Conservation (phyloP, 768 basidiomycete genomes). For the Leccinum ochraceum region DNA sequence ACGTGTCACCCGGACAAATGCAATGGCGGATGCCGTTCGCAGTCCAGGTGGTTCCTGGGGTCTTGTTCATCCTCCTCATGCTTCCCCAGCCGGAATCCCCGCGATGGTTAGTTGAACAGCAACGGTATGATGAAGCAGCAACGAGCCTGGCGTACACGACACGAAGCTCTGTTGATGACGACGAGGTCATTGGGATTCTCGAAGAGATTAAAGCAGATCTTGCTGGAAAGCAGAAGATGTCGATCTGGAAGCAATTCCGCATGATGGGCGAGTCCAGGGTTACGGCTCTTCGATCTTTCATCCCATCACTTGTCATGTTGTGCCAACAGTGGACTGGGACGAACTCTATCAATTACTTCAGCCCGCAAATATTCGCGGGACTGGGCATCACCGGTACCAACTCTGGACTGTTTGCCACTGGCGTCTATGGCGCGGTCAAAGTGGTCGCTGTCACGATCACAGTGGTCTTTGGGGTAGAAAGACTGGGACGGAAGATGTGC, state of each 20-base stretch:
- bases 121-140: slow-evolving; percentile 43
- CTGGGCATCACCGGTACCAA: slow-evolving; percentile 47
- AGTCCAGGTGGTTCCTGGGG: slow-evolving; percentile 52
- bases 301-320: slow-evolving; percentile 49
- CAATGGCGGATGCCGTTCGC: slow-evolving; percentile 58
- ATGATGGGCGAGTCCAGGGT: slow-evolving; percentile 45
- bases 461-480: slow-evolving; percentile 48
- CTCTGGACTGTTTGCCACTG: slow-evolving; percentile 51
- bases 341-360: slow-evolving; percentile 57
- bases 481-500: slow-evolving; percentile 49
- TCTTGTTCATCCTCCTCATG: slow-evolving; percentile 49
- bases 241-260: slow-evolving; percentile 38
- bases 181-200: slow-evolving; percentile 37
- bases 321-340: slow-evolving; percentile 54
- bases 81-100: slow-evolving; percentile 55
- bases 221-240: slow-evolving; percentile 38
- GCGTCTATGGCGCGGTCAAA: slow-evolving; percentile 42
- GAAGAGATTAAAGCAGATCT: slow-evolving; percentile 53
- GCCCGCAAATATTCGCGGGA: slow-evolving; percentile 49
- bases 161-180: slow-evolving; percentile 35
- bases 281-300: slow-evolving; percentile 43
- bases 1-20: slow-evolving; percentile 38
- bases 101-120: slow-evolving; percentile 52
- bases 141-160: slow-evolving; percentile 39
- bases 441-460: slow-evolving; percentile 42